Base-by-base conservation (phyloP, 1,139 yeast species). In the Arxiozyma slooffiae region DNA sequence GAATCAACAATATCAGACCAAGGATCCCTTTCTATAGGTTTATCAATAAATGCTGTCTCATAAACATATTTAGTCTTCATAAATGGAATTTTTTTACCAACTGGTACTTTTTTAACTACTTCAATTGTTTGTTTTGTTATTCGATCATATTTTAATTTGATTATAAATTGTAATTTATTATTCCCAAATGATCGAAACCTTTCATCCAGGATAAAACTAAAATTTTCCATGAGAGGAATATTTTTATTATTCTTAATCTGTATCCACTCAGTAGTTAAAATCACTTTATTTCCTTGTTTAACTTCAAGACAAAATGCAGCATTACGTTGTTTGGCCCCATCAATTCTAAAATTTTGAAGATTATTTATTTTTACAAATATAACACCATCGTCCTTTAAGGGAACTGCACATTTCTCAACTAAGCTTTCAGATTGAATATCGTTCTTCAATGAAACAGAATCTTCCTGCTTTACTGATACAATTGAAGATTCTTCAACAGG, bases 271-370 rank as follows among this genome's bases (percentile, higher is more conserved):
- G 97, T 89, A 47, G 43, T 18, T 20, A 82, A 79, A 48, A 88
- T 80, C 53, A 90, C 80, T 62, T 89, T 96, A 40, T 84, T 81
- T 1, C 96, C 96, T 64, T 90, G 89, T 66, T 90, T 97, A 57
- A 90, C 72, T 7, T 87, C 80, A 43, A 89, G 64, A 45, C 81
- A 78, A 67, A 86, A 82, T 51, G 77, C 75, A 1, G 89, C 89
- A 39, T 79, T 71, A 52, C 81, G 81, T 4, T 66, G 62, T 22
- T 68, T 67, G 48, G 80, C 66, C 46, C 81, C 79, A 0, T 90
- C 85, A 50, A 89, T 67, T 14, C 70, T 70, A 41, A 89, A 66
- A 47, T 77, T 78, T 54, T 75, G 73, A 50, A 88, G 64, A 0
- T 82, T 79, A 50, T 80, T 71, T 18, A 89, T 74, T 50, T 82